Evolutionary conservation across 768 basidiomycete species (phyloP), one percentile per base, ranked within the genome.

Genomic region (Auricularia heimuer): DNA sequence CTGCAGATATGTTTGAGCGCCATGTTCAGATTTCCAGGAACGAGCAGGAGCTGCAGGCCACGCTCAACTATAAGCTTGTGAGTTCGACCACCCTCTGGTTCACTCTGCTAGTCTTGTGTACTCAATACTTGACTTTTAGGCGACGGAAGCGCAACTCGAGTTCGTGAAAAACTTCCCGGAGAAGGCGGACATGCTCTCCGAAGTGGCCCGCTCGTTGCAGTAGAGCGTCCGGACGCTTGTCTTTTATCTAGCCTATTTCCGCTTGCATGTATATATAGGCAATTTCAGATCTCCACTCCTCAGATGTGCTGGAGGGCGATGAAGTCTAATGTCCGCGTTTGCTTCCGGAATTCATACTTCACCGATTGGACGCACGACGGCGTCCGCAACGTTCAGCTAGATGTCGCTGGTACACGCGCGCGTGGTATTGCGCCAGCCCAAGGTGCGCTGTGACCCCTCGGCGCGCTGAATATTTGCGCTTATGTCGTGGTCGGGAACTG

Each of bases 21-120:
- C 90, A 93, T 73, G 85, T 86, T 0, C 85, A 92, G 73, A 81
- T 98, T 67, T 92, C 94, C 29, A 81, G 96, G 77, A 95, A 89
- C 35, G 94, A 97, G 76, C 86, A 85, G 0, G 96, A 99, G 81
- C 78, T 99, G 67, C 14, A 51, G 2, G 16, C 16, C 11, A 51
- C 47, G 47, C 47, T 51, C 47, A 51, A 51, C 47, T 51, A 51
- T 18, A 51, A 51, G 3, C 47, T 51, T 10, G 47, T 37, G 34
- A 61, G 58, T 73, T 29, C 29, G 29, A 29, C 29, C 29, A 29
- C 29, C 75, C 56, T 71, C 75, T 37, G 73, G 72, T 64, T 72
- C 71, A 73, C 64, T 67, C 3, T 8, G 12, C 8, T 1, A 42
- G 12, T 7, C 39, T 14, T 7, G 39, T 42, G 18, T 42, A 14